Evolutionary conservation across 805 yeast species (phyloP).

Genomic region (Cyberlindnera maritima): DNA sequence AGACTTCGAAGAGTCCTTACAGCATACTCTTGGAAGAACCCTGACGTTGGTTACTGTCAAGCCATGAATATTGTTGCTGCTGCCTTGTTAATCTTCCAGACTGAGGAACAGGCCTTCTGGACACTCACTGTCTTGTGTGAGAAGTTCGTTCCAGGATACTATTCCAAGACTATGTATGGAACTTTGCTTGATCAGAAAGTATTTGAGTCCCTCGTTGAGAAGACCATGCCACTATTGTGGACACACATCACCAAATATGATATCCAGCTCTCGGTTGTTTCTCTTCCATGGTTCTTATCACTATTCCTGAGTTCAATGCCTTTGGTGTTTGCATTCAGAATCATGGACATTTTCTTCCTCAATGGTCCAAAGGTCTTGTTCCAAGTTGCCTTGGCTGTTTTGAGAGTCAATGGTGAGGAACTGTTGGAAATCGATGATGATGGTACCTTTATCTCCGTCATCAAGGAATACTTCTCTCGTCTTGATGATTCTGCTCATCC

Average conservation of each 20-base stretch:
- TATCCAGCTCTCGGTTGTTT: slow-evolving; percentile 88
- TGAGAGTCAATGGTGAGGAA: slow-evolving; percentile 84
- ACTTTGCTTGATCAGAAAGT: slow-evolving; percentile 91
- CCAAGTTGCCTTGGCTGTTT: slow-evolving; percentile 90
- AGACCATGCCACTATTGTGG: slow-evolving; percentile 86
- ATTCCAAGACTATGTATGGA: slow-evolving; percentile 97
- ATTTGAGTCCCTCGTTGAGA: slow-evolving; percentile 84
- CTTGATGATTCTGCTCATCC: slow-evolving; percentile 82
- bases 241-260: slow-evolving; percentile 75
- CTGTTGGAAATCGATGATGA: slow-evolving; percentile 81
- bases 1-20: slow-evolving; percentile 84
- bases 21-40: slow-evolving; percentile 95
- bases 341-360: slow-evolving; percentile 83
- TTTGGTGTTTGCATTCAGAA: slow-evolving; percentile 84
- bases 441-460: slow-evolving; percentile 82
- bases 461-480: slow-evolving; percentile 76
- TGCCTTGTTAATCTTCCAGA: slow-evolving; percentile 75
- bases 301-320: slow-evolving; percentile 93
- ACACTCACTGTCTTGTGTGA: slow-evolving; percentile 79
- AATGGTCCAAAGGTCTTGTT: slow-evolving; percentile 89
- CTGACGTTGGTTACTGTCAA: slow-evolving; percentile 97
- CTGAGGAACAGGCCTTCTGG: slow-evolving; percentile 98
- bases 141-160: slow-evolving; percentile 87
- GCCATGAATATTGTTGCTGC: slow-evolving; percentile 96
- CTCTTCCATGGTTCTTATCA: slow-evolving; percentile 95